Conservation (phyloP, 176 grass and related monocot species). For the Aegilops sharonensis region DNA sequence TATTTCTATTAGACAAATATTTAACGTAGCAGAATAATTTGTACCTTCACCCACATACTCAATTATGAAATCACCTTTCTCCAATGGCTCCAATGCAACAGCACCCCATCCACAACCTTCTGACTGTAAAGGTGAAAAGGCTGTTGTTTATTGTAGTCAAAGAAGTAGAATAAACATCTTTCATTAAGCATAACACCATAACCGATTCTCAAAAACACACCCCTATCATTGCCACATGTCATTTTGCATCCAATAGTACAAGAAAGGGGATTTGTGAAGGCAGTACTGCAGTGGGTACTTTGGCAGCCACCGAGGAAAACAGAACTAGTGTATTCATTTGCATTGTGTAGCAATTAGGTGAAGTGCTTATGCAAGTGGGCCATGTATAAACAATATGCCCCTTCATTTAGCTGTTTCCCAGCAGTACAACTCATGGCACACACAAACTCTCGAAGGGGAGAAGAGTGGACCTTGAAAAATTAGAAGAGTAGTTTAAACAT, state of each 20-base stretch:
- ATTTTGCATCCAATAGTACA: constrained; percentile 8
- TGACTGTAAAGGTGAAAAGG: constrained; percentile 53
- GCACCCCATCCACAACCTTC: constrained; percentile 95
- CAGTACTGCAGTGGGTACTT: neutral
- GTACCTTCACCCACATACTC: constrained; percentile 99
- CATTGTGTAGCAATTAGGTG: neutral
- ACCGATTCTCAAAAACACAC: neutral
- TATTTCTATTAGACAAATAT: constrained; percentile 21
- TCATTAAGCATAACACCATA: constrained; percentile 1
- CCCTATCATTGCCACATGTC: constrained; percentile 1
- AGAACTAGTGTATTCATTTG: neutral
- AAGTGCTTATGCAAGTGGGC: constrained; percentile 1
- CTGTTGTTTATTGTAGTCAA: constrained; percentile 7
- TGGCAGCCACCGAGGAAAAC: neutral
- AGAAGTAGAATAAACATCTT: constrained; percentile 11
- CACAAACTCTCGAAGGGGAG: neutral
- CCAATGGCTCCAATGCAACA: constrained; percentile 68
- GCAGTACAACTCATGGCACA: neutral
- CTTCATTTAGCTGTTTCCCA: neutral
- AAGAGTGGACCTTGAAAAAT: neutral
- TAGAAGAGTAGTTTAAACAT: neutral
- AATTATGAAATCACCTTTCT: constrained; percentile 95
- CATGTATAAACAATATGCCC: neutral
- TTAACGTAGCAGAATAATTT: constrained; percentile 16
- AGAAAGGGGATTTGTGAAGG: neutral